These are phyloP conservation scores for Volvariella surrecta DNA, from an alignment of 1,284 basidiomycete species.

Conservation along the genomic window DNA sequence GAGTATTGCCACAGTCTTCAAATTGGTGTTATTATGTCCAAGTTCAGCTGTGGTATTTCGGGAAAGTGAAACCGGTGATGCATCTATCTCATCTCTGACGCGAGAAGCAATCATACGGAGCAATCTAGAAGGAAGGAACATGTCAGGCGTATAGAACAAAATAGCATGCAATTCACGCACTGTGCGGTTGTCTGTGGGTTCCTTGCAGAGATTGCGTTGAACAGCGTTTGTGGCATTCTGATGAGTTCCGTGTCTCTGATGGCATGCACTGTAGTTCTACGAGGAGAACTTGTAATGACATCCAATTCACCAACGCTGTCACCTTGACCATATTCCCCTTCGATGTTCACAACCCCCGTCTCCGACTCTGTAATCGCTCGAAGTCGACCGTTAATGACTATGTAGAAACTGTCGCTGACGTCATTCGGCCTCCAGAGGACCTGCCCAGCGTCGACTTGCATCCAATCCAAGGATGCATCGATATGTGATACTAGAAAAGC, in stretches of 20 bases:
- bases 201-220: constrained; percentile 92
- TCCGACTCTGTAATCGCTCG: constrained; percentile 73
- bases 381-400: constrained; percentile 95
- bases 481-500: constrained; percentile 78
- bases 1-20: constrained; percentile 88
- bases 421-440: constrained; percentile 91
- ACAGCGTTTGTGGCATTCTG: constrained; percentile 93
- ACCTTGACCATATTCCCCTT: constrained; percentile 92
- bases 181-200: constrained; percentile 96
- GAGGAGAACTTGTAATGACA: constrained; percentile 88
- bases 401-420: constrained; percentile 90
- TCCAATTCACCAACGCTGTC: constrained; percentile 89
- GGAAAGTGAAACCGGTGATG: constrained; percentile 36
- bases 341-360: constrained; percentile 69
- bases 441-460: constrained; percentile 92
- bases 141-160: not conserved
- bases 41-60: constrained; percentile 44
- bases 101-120: constrained; percentile 90
- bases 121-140: constrained; percentile 35
- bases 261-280: constrained; percentile 90
- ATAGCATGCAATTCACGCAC: constrained; percentile 33
- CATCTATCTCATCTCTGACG: constrained; percentile 77
- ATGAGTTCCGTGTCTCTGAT: constrained; percentile 99
- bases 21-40: constrained; percentile 79
- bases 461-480: constrained; percentile 96